These are phyloP conservation scores for Moesziomyces aphidis DNA, from an alignment of 1,284 basidiomycete species.

Conservation along the genomic window DNA sequence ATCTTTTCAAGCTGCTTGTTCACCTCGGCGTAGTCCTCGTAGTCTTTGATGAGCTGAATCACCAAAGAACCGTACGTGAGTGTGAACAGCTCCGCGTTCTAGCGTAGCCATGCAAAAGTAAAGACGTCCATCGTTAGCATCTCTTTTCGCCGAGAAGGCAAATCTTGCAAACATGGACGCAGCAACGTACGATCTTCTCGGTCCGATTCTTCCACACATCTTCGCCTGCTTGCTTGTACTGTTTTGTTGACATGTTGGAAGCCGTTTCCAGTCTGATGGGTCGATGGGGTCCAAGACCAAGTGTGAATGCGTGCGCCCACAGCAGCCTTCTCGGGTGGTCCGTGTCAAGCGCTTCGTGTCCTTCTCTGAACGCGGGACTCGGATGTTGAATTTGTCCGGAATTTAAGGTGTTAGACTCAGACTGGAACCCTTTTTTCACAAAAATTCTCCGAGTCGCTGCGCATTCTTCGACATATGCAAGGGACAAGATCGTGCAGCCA, in stretches of 20 bases:
- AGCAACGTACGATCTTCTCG: conserved; percentile 64
- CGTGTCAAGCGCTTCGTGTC: conserved; percentile 8
- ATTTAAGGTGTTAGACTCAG: neutral
- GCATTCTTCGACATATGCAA: conserved; percentile 53
- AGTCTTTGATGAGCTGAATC: conserved; percentile 98
- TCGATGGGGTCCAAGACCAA: too few species aligned
- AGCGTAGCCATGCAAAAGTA: neutral
- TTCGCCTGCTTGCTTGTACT: conserved; percentile 64
- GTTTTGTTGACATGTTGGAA: conserved; percentile 52
- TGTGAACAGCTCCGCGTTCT: conserved; percentile 94
- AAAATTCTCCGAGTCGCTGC: conserved; percentile 2
- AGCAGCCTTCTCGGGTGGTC: conserved; percentile 2
- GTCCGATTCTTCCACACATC: conserved; percentile 66
- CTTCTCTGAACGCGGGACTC: conserved; percentile 5
- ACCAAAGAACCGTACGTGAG: conserved; percentile 97
- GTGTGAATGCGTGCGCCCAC: too few species aligned
- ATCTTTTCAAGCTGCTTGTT: conserved; percentile 77
- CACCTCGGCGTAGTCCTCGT: conserved; percentile 92
- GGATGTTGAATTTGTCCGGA: neutral
- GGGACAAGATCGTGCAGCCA: conserved; percentile 21
- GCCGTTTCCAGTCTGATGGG: too few species aligned
- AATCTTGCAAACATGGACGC: neutral
- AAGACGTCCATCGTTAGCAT: neutral
- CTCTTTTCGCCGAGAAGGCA: neutral
- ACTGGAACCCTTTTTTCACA: neutral